Evolutionary conservation across 352 stramenopile genomes (phyloP).

Genomic region (Blastocystis sp.): DNA sequence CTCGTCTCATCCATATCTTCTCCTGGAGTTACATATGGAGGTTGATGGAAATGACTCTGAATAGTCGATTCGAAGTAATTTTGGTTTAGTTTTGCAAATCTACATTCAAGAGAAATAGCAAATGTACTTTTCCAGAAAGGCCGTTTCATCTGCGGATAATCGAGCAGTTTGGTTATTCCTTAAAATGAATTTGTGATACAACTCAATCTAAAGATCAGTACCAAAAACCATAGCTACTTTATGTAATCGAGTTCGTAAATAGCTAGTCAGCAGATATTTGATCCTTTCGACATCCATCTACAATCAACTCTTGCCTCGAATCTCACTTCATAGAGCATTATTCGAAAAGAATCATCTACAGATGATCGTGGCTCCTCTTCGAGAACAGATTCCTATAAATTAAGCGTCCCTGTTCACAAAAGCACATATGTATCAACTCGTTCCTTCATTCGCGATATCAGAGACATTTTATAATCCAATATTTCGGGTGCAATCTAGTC

Average conservation of each 20-base stretch:
- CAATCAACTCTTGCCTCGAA: background rate
- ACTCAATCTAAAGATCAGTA: background rate
- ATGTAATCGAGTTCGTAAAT: background rate
- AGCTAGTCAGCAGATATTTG: background rate
- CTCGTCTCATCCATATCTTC: background rate
- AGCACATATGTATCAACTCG: background rate
- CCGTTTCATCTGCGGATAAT: background rate
- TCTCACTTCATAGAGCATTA: constrained; percentile 25
- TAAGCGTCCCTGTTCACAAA: no score
- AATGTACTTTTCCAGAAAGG: background rate
- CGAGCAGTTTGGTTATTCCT: background rate
- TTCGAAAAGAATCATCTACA: background rate
- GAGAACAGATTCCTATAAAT: background rate
- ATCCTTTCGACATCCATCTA: constrained; percentile 44
- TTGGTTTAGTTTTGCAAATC: background rate
- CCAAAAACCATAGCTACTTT: background rate
- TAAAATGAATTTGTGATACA: constrained; percentile 14
- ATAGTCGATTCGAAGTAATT: background rate
- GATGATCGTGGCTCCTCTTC: background rate
- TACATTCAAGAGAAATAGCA: background rate
- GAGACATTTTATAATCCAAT: background rate
- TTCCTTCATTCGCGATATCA: background rate
- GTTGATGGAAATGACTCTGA: background rate
- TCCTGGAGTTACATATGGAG: background rate
- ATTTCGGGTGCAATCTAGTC: constrained; percentile 15